Evolutionary conservation across 2,329 filamentous ascomycete genomes (phyloP), one percentile per base, ranked within the genome.

Genomic region (Nothomitra cinnamomea): DNA sequence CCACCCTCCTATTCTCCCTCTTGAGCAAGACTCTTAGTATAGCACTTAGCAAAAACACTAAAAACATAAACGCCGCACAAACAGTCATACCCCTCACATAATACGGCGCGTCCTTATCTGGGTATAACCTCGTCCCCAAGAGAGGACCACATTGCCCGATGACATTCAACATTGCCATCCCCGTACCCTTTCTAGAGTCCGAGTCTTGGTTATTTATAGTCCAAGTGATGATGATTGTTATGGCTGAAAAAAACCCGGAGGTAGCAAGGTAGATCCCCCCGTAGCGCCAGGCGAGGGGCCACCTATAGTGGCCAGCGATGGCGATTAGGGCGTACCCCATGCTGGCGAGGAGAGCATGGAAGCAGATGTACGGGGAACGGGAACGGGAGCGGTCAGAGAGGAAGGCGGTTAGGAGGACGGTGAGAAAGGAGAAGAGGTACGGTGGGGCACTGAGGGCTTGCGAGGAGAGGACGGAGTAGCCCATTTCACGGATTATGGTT

Each of bases 141-240:
- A 85, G 67, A 1, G 87, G 86, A 0, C 87, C 87, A 58, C 81
- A 82, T 67, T 94, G 87, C 1, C 87, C 89, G 13, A 95, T 74
- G 36, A 87, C 62, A 65, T 95, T 89, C 62, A 95, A 66, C 32
- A 95, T 72, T 1, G 84, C 86, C 61, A 94, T 85, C 1, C 83
- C 86, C 1, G 79, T 79, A 0, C 86, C 86, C 59, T 85, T 83
- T 5, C 79, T 77, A 52, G 77, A 78, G 57, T 82, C 78, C 12
- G 73, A 79, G 53, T 76, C 69, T 63, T 92, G 85, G 65, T 94
- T 95, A 63, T 94, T 94, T 62, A 95, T 78, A 36, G 78, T 86
- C 88, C 88, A 95, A 1, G 86, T 83, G 54, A 95, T 85, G 59
- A 89, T 83, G 32, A 94, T 74, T 0, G 87, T 87, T 55, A 94